Conservation (phyloP, 345 rosid species). For the Hibiscus tridactylites region DNA sequence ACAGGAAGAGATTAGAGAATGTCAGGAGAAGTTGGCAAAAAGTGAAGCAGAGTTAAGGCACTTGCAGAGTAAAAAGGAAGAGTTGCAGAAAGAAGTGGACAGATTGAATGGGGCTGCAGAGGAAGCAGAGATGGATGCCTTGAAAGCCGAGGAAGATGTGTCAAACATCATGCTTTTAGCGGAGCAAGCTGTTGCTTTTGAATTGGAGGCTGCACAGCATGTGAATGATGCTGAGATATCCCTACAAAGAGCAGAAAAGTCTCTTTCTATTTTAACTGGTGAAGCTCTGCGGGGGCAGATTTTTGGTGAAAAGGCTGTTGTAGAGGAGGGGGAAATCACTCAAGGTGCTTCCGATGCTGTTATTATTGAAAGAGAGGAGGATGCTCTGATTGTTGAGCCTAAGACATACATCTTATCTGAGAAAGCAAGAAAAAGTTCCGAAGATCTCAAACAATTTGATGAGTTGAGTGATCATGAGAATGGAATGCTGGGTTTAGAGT, state of each 20-base stretch:
- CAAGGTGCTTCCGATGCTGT: not conserved
- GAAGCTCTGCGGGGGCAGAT: not conserved
- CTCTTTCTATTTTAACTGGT: not conserved
- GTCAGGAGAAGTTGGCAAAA: not conserved
- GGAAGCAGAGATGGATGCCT: not conserved
- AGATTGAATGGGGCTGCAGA: not conserved
- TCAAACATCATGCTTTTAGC: not conserved
- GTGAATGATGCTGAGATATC: not conserved
- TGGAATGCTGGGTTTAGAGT: not conserved
- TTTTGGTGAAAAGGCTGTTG: not conserved
- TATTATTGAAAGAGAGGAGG: not conserved
- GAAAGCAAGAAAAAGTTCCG: not conserved
- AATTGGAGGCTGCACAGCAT: not conserved
- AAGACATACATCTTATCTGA: not conserved
- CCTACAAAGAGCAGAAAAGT: not conserved
- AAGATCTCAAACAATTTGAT: not conserved
- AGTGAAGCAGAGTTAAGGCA: not conserved
- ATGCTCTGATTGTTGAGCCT: not conserved
- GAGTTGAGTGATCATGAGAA: not conserved
- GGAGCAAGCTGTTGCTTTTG: conserved; percentile 5
- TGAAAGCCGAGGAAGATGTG: not conserved
- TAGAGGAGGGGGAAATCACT: not conserved
- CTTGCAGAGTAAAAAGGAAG: not conserved
- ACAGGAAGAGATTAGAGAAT: not conserved
- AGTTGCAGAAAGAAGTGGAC: not conserved